phyloP scores from a whole-genome alignment of 2,329 filamentous ascomycete genomes.

The Venturia pyrina region DNA sequence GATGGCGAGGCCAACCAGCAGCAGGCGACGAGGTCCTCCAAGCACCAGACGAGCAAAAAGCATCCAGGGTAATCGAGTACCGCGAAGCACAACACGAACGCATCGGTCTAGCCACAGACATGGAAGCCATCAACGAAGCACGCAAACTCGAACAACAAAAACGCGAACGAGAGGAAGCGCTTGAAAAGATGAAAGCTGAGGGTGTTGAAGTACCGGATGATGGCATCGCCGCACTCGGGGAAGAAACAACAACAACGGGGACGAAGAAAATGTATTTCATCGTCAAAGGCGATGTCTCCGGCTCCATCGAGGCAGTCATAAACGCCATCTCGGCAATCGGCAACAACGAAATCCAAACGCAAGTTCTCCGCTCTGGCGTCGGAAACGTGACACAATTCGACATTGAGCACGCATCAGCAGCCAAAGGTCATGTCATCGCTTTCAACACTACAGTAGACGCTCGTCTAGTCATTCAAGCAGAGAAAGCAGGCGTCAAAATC shows the following conservation, averaged over 20 bases:
- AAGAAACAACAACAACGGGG: conserved; percentile 28
- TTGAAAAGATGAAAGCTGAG: conserved; percentile 24
- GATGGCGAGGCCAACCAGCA: conserved; percentile 81
- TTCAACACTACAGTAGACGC: conserved; percentile 70
- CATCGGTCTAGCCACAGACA: conserved; percentile 53
- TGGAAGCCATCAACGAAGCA: conserved; percentile 66
- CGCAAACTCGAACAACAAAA: conserved; percentile 50
- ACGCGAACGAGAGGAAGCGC: conserved; percentile 46
- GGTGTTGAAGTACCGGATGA: conserved; percentile 16
- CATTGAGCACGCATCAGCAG: conserved; percentile 73
- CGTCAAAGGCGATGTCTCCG: conserved; percentile 85
- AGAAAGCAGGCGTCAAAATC: conserved; percentile 61
- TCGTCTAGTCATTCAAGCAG: conserved; percentile 64
- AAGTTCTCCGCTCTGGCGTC: conserved; percentile 66
- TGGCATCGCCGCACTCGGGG: conserved; percentile 24
- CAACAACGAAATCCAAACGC: conserved; percentile 71
- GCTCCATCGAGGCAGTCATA: conserved; percentile 83
- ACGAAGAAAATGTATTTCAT: conserved; percentile 64
- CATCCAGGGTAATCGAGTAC: conserved; percentile 67
- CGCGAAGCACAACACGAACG: conserved; percentile 63
- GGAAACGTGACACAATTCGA: conserved; percentile 79
- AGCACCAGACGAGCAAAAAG: conserved; percentile 66
- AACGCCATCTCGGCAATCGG: conserved; percentile 69
- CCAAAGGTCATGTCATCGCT: conserved; percentile 67
- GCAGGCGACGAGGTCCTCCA: conserved; percentile 85